Conservation (phyloP, 208 protist genomes). For the Trypanosoma cruzi region DNA sequence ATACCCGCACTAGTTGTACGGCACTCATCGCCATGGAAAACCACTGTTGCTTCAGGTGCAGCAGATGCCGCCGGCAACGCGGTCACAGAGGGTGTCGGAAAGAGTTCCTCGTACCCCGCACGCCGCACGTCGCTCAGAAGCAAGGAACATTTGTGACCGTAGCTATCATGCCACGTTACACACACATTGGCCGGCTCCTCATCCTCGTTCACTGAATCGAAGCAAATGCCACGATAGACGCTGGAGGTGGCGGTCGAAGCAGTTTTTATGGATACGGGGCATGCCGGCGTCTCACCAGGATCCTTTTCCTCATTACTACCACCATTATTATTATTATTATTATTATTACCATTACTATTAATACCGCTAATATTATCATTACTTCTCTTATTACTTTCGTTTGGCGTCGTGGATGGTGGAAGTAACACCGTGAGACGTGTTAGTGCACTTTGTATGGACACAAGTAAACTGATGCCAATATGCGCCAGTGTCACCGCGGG, state of each 20-base stretch:
- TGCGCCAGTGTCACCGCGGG: conserved; percentile 39
- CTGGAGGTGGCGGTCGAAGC: neutral
- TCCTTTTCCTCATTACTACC: neutral
- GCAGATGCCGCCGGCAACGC: too few relatives aligned
- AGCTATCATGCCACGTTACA: conserved; percentile 32
- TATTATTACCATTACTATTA: neutral
- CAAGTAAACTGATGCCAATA: conserved; percentile 70
- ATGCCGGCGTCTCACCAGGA: neutral
- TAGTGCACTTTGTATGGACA: conserved; percentile 43
- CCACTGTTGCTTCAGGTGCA: neutral
- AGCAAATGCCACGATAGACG: conserved; percentile 1
- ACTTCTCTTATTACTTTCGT: neutral
- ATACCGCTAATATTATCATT: neutral
- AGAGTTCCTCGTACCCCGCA: conserved; percentile 42
- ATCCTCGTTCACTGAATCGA: neutral
- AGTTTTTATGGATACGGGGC: neutral
- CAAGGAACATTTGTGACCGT: conserved; percentile 28
- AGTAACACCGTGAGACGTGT: conserved; percentile 26
- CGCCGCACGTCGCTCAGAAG: conserved; percentile 28
- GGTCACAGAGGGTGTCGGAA: conserved; percentile 31
- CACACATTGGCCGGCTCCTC: conserved; percentile 14
- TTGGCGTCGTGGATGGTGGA: neutral
- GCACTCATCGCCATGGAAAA: neutral
- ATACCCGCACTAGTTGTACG: neutral
- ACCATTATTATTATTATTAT: neutral